Conservation (phyloP, 352 stramenopile genomes). For the Globisporangium radiosum region DNA sequence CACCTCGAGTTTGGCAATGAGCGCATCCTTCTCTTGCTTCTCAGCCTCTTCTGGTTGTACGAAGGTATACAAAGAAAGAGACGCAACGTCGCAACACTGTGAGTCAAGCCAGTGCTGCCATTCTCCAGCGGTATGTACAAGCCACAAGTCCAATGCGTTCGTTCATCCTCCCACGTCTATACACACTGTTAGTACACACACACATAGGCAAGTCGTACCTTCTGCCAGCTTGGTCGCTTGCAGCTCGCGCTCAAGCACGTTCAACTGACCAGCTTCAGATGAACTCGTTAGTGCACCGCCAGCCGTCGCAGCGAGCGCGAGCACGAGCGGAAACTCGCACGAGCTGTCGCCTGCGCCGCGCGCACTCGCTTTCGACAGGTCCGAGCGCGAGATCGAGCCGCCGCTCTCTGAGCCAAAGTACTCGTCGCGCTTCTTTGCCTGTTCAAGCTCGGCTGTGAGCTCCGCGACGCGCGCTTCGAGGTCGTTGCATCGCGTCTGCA, state of each 20-base stretch:
- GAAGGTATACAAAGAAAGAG: not conserved
- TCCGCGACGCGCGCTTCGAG: slow-evolving; percentile 56
- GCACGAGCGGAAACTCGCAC: slow-evolving; percentile 76
- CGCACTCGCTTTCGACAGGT: slow-evolving; percentile 63
- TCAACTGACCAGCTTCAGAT: slow-evolving; percentile 53
- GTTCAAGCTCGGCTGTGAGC: slow-evolving; percentile 60
- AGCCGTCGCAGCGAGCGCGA: slow-evolving; percentile 68
- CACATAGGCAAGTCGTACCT: slow-evolving; percentile 16
- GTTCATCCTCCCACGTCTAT: not conserved
- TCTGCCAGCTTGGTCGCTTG: slow-evolving; percentile 41
- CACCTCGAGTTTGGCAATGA: slow-evolving; percentile 70
- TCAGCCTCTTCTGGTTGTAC: slow-evolving; percentile 12
- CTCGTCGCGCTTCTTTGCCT: slow-evolving; percentile 57
- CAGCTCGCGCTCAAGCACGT: slow-evolving; percentile 54
- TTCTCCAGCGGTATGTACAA: too few species aligned
- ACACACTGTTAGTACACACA: not conserved
- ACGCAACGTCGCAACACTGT: not conserved
- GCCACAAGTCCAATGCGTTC: too few species aligned
- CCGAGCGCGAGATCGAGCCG: slow-evolving; percentile 54
- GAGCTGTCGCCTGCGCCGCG: slow-evolving; percentile 61
- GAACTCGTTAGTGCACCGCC: slow-evolving; percentile 67
- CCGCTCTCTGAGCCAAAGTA: slow-evolving; percentile 69
- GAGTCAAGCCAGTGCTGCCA: too few species aligned
- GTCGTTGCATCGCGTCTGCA: slow-evolving; percentile 66
- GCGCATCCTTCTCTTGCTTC: slow-evolving; percentile 33